Conservation (phyloP, 192 early-diverging fungal species). For the Coemansia sp. region DNA sequence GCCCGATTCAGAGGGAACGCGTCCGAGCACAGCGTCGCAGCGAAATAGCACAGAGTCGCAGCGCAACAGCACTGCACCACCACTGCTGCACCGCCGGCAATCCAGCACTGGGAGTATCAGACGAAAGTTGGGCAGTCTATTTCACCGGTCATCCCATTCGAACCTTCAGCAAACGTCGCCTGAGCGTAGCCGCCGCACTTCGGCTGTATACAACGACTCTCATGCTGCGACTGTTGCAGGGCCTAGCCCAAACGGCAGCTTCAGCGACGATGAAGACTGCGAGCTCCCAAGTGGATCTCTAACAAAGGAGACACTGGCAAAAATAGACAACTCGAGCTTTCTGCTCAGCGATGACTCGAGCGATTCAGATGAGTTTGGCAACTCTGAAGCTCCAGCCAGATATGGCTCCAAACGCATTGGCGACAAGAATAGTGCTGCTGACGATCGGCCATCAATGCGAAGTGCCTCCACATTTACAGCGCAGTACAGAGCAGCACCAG, state of each 20-base stretch:
- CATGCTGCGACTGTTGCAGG: background rate
- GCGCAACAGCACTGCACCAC: background rate
- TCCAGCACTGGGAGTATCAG: slow-evolving; percentile 18
- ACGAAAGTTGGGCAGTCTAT: slow-evolving; percentile 15
- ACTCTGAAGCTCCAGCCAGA: background rate
- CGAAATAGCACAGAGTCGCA: background rate
- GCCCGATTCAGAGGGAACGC: background rate
- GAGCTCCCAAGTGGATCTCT: background rate
- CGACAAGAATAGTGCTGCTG: background rate
- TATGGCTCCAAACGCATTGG: background rate
- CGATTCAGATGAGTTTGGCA: background rate
- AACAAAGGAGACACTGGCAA: background rate
- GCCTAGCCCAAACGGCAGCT: background rate
- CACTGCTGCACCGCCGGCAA: background rate
- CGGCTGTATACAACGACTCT: background rate
- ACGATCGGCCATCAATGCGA: slow-evolving; percentile 9
- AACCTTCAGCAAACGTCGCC: background rate
- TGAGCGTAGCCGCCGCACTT: background rate
- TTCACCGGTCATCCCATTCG: slow-evolving; percentile 12
- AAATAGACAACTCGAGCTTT: slow-evolving; percentile 12
- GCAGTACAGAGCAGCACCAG: slow-evolving; percentile 29
- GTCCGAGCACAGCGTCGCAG: background rate
- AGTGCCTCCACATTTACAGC: slow-evolving; percentile 32
- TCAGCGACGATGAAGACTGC: background rate
- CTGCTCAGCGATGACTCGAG: slow-evolving; percentile 13